Base-by-base conservation (phyloP, 306 rosid species). In the Oxytropis ochrocephala region DNA sequence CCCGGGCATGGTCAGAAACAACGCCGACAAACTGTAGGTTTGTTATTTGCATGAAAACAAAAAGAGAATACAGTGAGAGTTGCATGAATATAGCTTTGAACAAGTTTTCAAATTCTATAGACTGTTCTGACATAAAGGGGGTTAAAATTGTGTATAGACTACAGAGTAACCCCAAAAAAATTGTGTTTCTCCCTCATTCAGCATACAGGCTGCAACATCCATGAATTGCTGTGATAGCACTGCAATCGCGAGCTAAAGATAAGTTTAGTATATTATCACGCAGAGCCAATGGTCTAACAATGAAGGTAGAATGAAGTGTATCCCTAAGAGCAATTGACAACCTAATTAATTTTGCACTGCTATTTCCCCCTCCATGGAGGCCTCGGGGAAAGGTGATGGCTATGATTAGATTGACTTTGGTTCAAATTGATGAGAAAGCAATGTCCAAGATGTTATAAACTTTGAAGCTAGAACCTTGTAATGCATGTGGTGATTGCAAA, bases 351-450 rank as follows among this genome's bases (percentile, higher is more conserved):
- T 65, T 55, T 54, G 67, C 64, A 64, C 55, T 18, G 12, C 39
- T 38, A 46, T 13, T 44, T 24, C 14, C 57, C 27, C 7, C 8
- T 11, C 50, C 17, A 16, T 5, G 13, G 16, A 13, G 39, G 55
- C 55, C 19, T 67, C 29, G 38, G 55, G 21, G 61, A 13, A 39
- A 16, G 52, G 42, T 52, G 60, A 43, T 14, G 56, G 41, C 39
- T 59, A 18, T 58, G 56, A 43, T 50, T 69, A 11, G 48, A 30
- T 43, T 64, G 58, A 64, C 50, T 16, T 50, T 30, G 64, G 56
- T 59, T 42, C 57, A 50, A 59, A 46, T 69, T 60, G 33, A 69
- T 43, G 65, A 61, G 51, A 69, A 46, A 66, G 8, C 13, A 58
- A 42, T 1, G 33, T 12, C 29, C 42, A 42, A 62, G 39, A 63